Evolutionary conservation across 345 rosid genomes (phyloP), one percentile per base, ranked within the genome.

Genomic region (Syzygium jambos): DNA sequence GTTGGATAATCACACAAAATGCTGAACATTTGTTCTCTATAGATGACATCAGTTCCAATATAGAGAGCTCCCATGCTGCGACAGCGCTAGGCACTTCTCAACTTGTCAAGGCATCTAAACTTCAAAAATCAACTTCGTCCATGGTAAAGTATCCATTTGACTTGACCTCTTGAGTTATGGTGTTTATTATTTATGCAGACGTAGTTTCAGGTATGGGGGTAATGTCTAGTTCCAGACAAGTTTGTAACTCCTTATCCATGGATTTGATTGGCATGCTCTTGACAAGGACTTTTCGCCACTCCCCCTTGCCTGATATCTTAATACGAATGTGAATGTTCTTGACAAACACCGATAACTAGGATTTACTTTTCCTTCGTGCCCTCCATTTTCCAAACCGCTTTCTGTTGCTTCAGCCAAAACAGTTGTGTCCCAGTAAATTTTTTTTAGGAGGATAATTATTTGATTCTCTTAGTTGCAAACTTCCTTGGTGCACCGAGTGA

Each of bases 71-170:
- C 56, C 91, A 91, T 84, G 93, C 95, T 51, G 93, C 99, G 86
- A 95, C 98, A 87, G 92, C 91, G 57, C 98, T 94, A 89, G 99
- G 94, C 46, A 95, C 88, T 90, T 90, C 95, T 25, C 97, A 97
- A 55, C 99, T 97, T 52, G 93, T 88, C 78, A 94, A 94, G 92
- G 99, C 99, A 17, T 92, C 98, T 80, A 95, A 94, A 87, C 91
- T 95, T 52, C 98, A 97, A 88, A 90, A 92, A 93, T 96, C 99
- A 86, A 95, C 94, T 90, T 95, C 99, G 25, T 96, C 99, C 49
- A 90, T 96, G 98, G 98, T 96, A 94, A 91, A 84, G 17, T 78
- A 57, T 52, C 82, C 41, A 25, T 59, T 56, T 30, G 38, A 12
- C 86, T 52, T 41, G 30, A 52, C 46, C 30, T 52, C 86, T 84